Conservation (phyloP, 1,284 basidiomycete genomes). For the Papiliotrema fonsecae region DNA sequence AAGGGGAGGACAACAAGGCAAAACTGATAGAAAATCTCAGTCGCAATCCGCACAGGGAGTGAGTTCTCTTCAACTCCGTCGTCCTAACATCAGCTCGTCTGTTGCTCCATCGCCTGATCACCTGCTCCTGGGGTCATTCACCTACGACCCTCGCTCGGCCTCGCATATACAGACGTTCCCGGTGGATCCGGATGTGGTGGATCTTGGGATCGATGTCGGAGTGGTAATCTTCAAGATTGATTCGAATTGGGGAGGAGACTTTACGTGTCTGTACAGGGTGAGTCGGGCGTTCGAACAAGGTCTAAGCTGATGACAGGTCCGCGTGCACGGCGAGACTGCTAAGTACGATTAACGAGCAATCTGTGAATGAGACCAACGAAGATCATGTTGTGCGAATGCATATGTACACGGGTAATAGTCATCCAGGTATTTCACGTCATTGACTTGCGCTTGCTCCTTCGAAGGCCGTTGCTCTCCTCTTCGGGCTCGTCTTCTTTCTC, state of each 20-base stretch:
- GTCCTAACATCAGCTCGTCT: conserved; percentile 28
- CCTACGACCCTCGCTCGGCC: conserved; percentile 67
- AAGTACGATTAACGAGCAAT: too few relatives aligned
- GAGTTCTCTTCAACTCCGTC: conserved; percentile 3
- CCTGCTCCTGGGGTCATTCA: conserved; percentile 70
- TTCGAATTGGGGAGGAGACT: conserved; percentile 83
- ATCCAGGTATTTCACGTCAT: too few relatives aligned
- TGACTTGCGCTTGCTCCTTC: too few relatives aligned
- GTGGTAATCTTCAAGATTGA: conserved; percentile 71
- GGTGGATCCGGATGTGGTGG: conserved; percentile 61
- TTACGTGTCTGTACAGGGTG: conserved; percentile 87
- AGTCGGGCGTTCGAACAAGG: conserved; percentile 11
- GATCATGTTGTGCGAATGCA: too few relatives aligned
- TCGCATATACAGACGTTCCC: conserved; percentile 82
- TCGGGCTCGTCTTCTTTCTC: too few relatives aligned
- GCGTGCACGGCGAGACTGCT: conserved; percentile 19
- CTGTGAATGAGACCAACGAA: too few relatives aligned
- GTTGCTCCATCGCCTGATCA: conserved; percentile 53
- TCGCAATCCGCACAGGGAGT: too few relatives aligned
- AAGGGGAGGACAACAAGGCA: conserved; percentile 64
- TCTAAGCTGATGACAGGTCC: conserved; percentile 12
- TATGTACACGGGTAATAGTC: too few relatives aligned
- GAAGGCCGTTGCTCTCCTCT: too few relatives aligned
- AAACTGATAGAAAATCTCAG: conserved; percentile 54
- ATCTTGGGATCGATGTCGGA: conserved; percentile 70